Evolutionary conservation across 75 land plant genomes (phyloP), one percentile per base, ranked within the genome.

Genomic region (Pinus tabuliformis): DNA sequence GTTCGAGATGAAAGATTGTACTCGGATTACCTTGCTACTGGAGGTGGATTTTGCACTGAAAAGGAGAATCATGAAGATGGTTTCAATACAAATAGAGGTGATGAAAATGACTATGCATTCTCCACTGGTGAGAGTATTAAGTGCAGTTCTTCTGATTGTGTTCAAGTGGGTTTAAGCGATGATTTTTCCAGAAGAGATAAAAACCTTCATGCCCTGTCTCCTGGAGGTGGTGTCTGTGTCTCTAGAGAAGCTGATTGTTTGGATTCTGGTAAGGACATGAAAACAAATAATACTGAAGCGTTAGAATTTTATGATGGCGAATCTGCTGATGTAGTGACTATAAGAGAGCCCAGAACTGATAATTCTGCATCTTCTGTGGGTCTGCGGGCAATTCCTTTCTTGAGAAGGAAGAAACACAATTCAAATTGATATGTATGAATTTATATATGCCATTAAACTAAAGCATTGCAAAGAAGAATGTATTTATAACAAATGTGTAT

Each of bases 191-290:
- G 36, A 24, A 26, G 22, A 26, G 24, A 54, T 72, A 14, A 28
- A 54, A 56, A 22, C 26, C 56, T 54, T 72, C 58, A 49, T 13
- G 78, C 78, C 66, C 83, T 75, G 5, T 12, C 73, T 58, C 71
- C 60, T 66, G 91, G 89, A 65, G 88, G 90, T 68, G 90, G 90
- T 21, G 84, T 89, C 61, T 86, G 88, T 56, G 16, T 73, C 20
- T 83, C 83, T 33, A 89, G 84, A 58, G 82, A 74, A 57, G 78
- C 59, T 18, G 54, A 45, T 30, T 28, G 3, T 33, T 64, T 3
- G 56, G 75, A 8, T 20, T 37, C 45, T 22, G 13, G 37, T 70
- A 24, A 30, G 3, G 21, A 39, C 59, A 18, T 45, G 20, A 68
- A 66, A 74, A 22, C 33, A 45, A 62, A 36, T 49, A 70, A 22